Base-by-base conservation (phyloP, 2,329 filamentous ascomycete genomes). In the Colletotrichum sp. region DNA sequence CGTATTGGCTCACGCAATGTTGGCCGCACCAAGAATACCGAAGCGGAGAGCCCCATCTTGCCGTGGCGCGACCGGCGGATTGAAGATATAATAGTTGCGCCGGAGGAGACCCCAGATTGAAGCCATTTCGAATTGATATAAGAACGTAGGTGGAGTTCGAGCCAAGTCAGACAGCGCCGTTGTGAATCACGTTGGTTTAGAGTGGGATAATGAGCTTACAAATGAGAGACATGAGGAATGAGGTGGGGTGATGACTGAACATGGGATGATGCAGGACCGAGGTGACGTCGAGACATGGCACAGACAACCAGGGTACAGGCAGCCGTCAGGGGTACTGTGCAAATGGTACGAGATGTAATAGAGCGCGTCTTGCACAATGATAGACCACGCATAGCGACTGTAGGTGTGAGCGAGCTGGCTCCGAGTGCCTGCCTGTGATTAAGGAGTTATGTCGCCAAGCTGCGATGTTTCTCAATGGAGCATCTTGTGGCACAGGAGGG, bases 21-120 rank as follows among this genome's bases (percentile, higher is more conserved):
- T 80, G 28, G 84, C 83, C 12, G 85, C 84, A n/a, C 85, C 85
- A 15, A 88, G 80, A 69, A 88, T 82, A 48, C 86, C 86, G 71
- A 87, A 84, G 48, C 78, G 81, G 43, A 88, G 78, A 8, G 80
- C 82, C 36, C 56, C 70, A 36, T 72, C 73, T 30, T 73, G 73
- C 24, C 48, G 64, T n/a, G 55, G 43, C 8, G 62, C 32, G 9
- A 58, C 26, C 8, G 73, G 70, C 18, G 70, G 70, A 43, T 73
- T 73, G 13, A 76, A 56, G 7, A 56, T 52, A 28, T 56, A 32
- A 13, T 73, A 68, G 18, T 73, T 73, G n/a, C 73, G 73, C 15
- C 58, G 73, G 24, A 75, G 61, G 13, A 75, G 61, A 7, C 61
- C 69, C 69, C 62, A 73, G 7, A 73, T 30, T 15, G 73, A 72